Base-by-base conservation (phyloP, 2,329 filamentous ascomycete genomes). In the Colletotrichum navitas region DNA sequence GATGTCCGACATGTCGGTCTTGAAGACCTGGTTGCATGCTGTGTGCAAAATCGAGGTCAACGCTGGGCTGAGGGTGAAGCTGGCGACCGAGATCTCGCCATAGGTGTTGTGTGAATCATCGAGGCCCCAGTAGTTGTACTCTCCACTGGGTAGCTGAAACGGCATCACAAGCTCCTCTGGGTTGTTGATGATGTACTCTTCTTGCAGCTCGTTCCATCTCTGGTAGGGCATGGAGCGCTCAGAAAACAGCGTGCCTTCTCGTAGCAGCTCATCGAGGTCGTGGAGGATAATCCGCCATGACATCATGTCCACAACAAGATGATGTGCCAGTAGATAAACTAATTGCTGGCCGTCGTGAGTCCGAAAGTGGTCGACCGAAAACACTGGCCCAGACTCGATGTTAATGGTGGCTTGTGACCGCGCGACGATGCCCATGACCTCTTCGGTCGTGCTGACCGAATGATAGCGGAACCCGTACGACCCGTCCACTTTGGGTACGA, bases 1-100 rank as follows among this genome's bases (percentile, higher is more conserved):
- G 2, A 90, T 82, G 73, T 90, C 87, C 10, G 85, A 83, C 0
- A 84, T 79, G 54, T 90, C 86, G 0, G 86, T 88, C 60, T 83
- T 82, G 71, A 89, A 82, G 2, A 84, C 83, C 12, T 81, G 78
- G 62, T 85, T 83, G 76, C 83, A 83, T 0, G 79, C 79, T 5
- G 77, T 81, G 55, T 85, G 82, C 0, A 89, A 79, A 8, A 83
- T 79, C 0, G 81, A 78, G 1, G 84, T 84, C 11, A 84, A 74
- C 12, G 85, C 85, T 0, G 81, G 74, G 21, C 80, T 79, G 3
- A 88, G 76, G 0, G 81, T 78, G 73, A 88, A 88, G 45, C 81
- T 80, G 1, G 80, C 76, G 10, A 82, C 79, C 8, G 78, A 73
- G 1, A 84, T 82, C 61, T 86, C 83, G 18, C 81, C 83, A 56